Percentiles rank a stretch among this genome's conserved stretches.
Conservation (phyloP, 495 filamentous ascomycete species). For the Delitschia confertaspora region DNA sequence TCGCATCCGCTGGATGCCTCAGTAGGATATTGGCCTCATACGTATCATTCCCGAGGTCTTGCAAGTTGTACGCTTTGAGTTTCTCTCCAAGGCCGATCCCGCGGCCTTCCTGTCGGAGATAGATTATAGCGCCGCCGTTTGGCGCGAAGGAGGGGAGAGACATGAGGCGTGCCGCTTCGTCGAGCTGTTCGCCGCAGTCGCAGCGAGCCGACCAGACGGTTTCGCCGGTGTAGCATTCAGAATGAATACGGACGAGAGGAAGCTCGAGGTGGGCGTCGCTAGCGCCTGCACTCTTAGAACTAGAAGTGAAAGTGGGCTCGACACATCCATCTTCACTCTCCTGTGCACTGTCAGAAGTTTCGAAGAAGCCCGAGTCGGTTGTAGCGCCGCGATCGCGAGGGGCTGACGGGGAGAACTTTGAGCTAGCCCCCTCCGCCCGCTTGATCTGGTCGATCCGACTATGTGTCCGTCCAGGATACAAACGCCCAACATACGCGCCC, state of each 20-base stretch:
- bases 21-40: constrained; percentile 91
- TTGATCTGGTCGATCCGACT: constrained; percentile 44
- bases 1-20: constrained; percentile 86
- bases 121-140: constrained; percentile 82
- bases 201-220: constrained; percentile 96
- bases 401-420: neutral
- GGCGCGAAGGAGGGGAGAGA: constrained; percentile 55
- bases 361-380: constrained; percentile 2
- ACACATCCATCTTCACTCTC: constrained; percentile 3
- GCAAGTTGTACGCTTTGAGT: constrained; percentile 94
- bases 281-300: neutral
- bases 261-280: constrained; percentile 10
- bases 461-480: constrained; percentile 75
- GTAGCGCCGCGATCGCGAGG: neutral
- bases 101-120: constrained; percentile 89
- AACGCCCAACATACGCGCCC: constrained; percentile 79
- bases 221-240: constrained; percentile 97
- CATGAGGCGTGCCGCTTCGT: constrained; percentile 94
- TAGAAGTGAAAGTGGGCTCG: neutral
- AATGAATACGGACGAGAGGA: constrained; percentile 89
- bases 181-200: constrained; percentile 95
- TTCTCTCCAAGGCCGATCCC: constrained; percentile 93
- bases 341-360: neutral
- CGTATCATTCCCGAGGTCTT: constrained; percentile 90
- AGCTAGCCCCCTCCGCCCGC: constrained; percentile 29